Evolutionary conservation across 179 eudicot species (phyloP), one percentile per base, ranked within the genome.

Genomic region (Beta corolliflora): DNA sequence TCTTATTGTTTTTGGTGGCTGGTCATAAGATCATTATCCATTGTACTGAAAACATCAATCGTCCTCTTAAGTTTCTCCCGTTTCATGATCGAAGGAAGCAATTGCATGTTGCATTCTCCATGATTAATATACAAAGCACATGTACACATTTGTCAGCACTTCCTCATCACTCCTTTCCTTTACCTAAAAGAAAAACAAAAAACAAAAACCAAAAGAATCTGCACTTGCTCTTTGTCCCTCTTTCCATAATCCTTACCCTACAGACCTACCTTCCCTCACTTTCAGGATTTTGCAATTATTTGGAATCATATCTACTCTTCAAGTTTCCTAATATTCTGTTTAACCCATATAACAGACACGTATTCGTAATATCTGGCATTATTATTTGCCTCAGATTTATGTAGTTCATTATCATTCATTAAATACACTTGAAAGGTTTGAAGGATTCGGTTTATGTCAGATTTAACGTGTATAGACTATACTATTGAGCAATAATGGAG

Each of bases 261-360:
- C 52, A 31, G 21, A 14, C 46, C 60, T 65, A 52, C 73, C 80
- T 21, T 41, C 53, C 81, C 66, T 68, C 54, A 55, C 19, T 56
- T 79, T 69, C 54, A 45, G 81, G 69, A 71, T 21, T 7, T 56
- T 25, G 3, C 23, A 11, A 25, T 53, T 19, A 31, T 68, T 67
- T 54, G 73, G 80, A 18, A 52, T 78, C 36, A 53, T 70, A 36
- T 70, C 21, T 41, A 21, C 55, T 36, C 41, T 36, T n/a, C 44
- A 56, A 16, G 54, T 58, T 61, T 25, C 12, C 9, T 19, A 11
- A 14, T 71, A 13, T 70, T 79, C 61, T 23, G 56, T n/a, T 14
- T 12, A 21, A 59, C 25, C 70, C 46, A 41, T 54, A 79, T 13
- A 79, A 60, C 64, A 52, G 72, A 74, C 83, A 80, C 83, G 66